Base-by-base conservation (phyloP, 208 protist genomes). In the Porcisia hertigi region DNA sequence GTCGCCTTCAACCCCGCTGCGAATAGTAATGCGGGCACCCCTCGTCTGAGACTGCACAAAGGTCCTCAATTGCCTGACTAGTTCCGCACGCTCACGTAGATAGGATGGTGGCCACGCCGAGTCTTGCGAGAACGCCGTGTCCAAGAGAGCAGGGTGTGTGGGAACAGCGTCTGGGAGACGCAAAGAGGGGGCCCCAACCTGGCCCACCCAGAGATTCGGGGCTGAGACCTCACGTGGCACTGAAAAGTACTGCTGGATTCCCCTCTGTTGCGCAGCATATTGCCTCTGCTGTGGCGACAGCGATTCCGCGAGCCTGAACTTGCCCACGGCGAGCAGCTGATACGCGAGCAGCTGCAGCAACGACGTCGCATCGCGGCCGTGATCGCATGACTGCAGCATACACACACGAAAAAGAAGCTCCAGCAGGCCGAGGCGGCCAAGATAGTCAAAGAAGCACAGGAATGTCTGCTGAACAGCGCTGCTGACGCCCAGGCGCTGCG, bases 271-370 rank as follows among this genome's bases (percentile, higher is more conserved):
- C 16, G 18, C 52, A 7, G 41, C 76, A 20, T 82, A 74, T 1
- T 34, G 71, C 66, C 34, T 41, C 64, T 86, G 77, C 49, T 63
- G 47, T 5, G 73, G 71, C 18, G 70, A 57, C 23, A 78, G 79
- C 73, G 62, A 49, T 76, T 72, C 75, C 12, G 77, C 79, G 55
- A 86, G 63, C 45, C 49, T 77, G 63, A 80, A 80, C 76, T 76
- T 73, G 30, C 81, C 77, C 55, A 82, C 76, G 8, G 88, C 75
- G 43, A 87, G 66, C 41, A 93, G 74, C 49, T 87, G 69, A 60
- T 84, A 87, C 20, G 82, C 83, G 43, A 96, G 86, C 20, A 94
- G 77, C 62, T 91, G 84, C 58, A 94, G 72, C 30, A 93, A 79
- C 9, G 84, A 86, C 20, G 83, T 86, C 16, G 86, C 90, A 65